phyloP scores from a whole-genome alignment of 2,329 filamentous ascomycete species.

The Cladorrhinum sp. region DNA sequence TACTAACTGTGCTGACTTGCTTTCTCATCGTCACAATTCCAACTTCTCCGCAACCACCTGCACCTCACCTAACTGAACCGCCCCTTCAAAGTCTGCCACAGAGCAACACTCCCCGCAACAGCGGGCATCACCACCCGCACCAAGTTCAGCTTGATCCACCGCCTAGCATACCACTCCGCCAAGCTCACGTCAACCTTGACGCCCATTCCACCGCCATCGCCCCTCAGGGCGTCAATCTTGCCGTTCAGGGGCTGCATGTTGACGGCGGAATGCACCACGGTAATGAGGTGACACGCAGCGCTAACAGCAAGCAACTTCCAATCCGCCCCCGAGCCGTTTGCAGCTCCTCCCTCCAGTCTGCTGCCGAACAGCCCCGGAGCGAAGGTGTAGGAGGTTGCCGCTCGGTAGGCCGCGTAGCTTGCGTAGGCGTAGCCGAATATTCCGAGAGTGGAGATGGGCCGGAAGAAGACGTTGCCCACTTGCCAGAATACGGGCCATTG shows the following conservation, averaged over 20 bases:
- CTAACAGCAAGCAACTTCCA: constrained; percentile 44
- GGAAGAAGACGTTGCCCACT: constrained; percentile 50
- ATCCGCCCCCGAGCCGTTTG: no score
- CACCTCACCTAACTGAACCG: constrained; percentile 8
- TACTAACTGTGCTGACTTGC: no score
- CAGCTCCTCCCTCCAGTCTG: constrained; percentile 9
- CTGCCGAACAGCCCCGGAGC: no score
- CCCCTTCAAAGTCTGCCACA: constrained; percentile 29
- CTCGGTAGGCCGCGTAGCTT: constrained; percentile 35
- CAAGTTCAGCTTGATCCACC: constrained; percentile 36
- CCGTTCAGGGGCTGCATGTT: constrained; percentile 52
- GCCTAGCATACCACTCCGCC: constrained; percentile 34
- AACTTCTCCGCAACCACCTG: neutral
- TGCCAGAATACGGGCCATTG: constrained; percentile 51
- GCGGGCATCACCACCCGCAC: constrained; percentile 36
- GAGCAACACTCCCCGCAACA: constrained; percentile 34
- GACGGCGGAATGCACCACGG: constrained; percentile 46
- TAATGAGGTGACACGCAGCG: constrained; percentile 43
- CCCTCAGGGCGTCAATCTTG: constrained; percentile 41
- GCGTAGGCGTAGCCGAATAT: constrained; percentile 47
- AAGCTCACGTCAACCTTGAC: constrained; percentile 25
- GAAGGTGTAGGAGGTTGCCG: neutral
- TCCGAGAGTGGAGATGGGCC: constrained; percentile 47
- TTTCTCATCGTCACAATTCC: no score
- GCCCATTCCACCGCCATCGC: constrained; percentile 1